Evolutionary conservation across 2,329 filamentous ascomycete genomes (phyloP).

Genomic region (Endothia cerciana): DNA sequence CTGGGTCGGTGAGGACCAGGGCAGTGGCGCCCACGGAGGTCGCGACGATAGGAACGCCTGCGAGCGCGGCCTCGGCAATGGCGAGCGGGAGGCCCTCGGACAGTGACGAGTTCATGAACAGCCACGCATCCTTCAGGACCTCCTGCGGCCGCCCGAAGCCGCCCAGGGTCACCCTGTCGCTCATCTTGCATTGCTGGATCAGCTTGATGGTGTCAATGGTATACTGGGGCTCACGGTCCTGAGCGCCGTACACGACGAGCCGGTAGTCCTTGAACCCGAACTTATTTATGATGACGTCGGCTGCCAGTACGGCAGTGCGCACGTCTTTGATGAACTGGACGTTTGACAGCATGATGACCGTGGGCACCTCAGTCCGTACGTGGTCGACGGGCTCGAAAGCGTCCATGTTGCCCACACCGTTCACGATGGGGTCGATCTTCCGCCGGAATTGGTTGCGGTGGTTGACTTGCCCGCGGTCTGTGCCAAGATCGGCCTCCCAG

Average conservation of each 20-base stretch:
- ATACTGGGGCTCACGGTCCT: conserved; percentile 65
- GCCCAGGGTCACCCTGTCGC: conserved; percentile 54
- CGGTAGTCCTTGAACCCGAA: conserved; percentile 69
- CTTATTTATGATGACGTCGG: conserved; percentile 67
- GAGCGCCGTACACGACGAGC: conserved; percentile 65
- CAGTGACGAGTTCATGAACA: conserved; percentile 61
- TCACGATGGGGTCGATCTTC: conserved; percentile 68
- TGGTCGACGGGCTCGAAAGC: conserved; percentile 63
- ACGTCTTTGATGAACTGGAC: conserved; percentile 65
- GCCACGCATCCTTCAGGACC: conserved; percentile 59
- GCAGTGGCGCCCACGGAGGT: conserved; percentile 61
- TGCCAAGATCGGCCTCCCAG: conserved; percentile 66
- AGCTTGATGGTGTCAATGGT: conserved; percentile 62
- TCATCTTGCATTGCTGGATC: conserved; percentile 58
- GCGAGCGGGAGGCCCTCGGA: conserved; percentile 60
- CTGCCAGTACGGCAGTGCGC: conserved; percentile 65
- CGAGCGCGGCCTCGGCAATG: conserved; percentile 60
- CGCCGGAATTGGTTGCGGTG: conserved; percentile 61
- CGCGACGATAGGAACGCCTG: conserved; percentile 58
- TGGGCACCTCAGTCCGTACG: conserved; percentile 61
- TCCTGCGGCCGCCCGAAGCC: conserved; percentile 61
- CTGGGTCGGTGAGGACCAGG: conserved; percentile 58
- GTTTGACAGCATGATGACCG: conserved; percentile 68
- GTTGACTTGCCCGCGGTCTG: conserved; percentile 57
- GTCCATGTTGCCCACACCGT: conserved; percentile 67